Evolutionary conservation across 2,329 filamentous ascomycete genomes (phyloP).

Genomic region (Bipolaris bicolor): DNA sequence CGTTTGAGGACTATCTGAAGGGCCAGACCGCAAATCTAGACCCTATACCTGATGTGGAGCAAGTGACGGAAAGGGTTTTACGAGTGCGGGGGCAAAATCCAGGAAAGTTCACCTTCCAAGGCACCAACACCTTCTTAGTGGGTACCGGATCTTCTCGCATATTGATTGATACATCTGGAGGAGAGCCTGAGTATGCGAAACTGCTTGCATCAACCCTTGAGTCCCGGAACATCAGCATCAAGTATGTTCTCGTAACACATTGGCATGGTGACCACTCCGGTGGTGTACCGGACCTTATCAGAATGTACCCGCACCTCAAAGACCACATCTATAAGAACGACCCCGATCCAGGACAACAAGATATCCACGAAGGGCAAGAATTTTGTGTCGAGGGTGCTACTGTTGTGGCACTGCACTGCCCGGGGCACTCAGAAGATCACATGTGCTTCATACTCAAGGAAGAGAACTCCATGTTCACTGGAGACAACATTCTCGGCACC

Average conservation of each 20-base stretch:
- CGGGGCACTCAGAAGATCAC: conserved; percentile 45
- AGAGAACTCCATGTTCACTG: conserved; percentile 49
- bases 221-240: conserved; percentile 24
- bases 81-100: conserved; percentile 55
- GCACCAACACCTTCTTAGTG: conserved; percentile 8
- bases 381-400: conserved; percentile 52
- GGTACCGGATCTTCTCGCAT: conserved; percentile 1
- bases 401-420: conserved; percentile 44
- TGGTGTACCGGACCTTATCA: conserved; percentile 50
- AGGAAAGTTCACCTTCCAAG: conserved; percentile 46
- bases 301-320: conserved; percentile 35
- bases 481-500: conserved; percentile 49
- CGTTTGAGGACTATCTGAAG: conserved; percentile 57
- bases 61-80: conserved; percentile 52
- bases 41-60: conserved; percentile 49
- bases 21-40: conserved; percentile 49
- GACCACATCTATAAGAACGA: conserved; percentile 48
- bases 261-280: conserved; percentile 56
- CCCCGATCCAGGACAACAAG: conserved; percentile 37
- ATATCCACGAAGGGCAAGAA: conserved; percentile 48
- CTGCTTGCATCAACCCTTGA: conserved; percentile 45
- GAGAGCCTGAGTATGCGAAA: conserved; percentile 41
- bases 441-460: conserved; percentile 47
- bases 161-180: conserved; percentile 74
- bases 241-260: conserved; percentile 52